Percentiles rank a stretch among this genome's conserved stretches.
phyloP scores from a whole-genome alignment of 208 protist genomes.

The Crithidia bombi region DNA sequence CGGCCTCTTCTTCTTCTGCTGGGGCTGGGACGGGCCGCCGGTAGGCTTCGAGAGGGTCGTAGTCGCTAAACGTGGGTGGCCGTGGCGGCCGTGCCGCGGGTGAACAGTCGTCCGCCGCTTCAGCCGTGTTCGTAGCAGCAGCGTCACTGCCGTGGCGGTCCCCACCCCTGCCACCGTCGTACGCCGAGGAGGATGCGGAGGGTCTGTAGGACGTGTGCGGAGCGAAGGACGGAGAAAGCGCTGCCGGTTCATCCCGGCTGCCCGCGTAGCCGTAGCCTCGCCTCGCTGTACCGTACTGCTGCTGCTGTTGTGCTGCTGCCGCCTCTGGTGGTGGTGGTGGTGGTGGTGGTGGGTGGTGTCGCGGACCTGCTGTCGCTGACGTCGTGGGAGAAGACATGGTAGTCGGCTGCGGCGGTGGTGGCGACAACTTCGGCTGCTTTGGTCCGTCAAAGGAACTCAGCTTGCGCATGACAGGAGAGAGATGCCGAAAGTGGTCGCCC shows the following conservation, averaged over 20 bases:
- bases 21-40: constrained; percentile 1
- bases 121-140: neutral
- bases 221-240: neutral
- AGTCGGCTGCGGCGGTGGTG: neutral
- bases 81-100: constrained; percentile 12
- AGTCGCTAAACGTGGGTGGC: constrained; percentile 9
- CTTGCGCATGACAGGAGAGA: constrained; percentile 41
- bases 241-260: neutral
- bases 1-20: neutral
- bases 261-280: neutral
- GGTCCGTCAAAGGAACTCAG: constrained; percentile 42
- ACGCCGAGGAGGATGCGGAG: constrained; percentile 2
- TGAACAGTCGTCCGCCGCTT: neutral
- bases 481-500: constrained; percentile 49
- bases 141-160: neutral
- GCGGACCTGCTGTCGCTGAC: neutral
- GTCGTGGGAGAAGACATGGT: neutral
- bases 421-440: neutral
- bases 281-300: neutral
- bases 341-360: neutral
- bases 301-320: neutral
- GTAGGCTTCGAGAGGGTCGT: constrained; percentile 17
- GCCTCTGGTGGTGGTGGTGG: constrained; percentile 21
- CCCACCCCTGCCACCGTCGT: neutral
- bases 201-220: neutral